phyloP scores from a whole-genome alignment of 1,139 yeast species.

The Arxiozyma heterogenica region DNA sequence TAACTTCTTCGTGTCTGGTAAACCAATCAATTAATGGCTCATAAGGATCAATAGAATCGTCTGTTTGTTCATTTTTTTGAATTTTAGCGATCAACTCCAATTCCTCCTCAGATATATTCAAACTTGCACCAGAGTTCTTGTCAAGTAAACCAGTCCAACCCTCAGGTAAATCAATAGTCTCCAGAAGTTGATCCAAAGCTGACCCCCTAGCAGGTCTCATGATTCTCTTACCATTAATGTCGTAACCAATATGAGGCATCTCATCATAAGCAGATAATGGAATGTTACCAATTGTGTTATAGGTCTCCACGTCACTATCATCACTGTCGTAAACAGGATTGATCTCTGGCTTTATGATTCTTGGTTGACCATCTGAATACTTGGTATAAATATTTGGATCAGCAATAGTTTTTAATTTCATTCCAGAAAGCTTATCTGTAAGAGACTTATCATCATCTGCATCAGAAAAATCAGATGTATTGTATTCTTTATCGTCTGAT shows the following conservation, averaged over 20 bases:
- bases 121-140: slow-evolving; percentile 78
- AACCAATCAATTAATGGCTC: slow-evolving; percentile 96
- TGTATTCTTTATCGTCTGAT: slow-evolving; percentile 27
- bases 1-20: slow-evolving; percentile 72
- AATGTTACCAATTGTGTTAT: slow-evolving; percentile 85
- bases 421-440: slow-evolving; percentile 47
- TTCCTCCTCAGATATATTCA: slow-evolving; percentile 83
- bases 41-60: slow-evolving; percentile 74
- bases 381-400: slow-evolving; percentile 39
- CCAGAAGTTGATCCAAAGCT: slow-evolving; percentile 83
- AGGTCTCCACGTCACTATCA: slow-evolving; percentile 78
- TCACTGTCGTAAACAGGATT: slow-evolving; percentile 89
- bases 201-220: slow-evolving; percentile 98
- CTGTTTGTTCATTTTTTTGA: slow-evolving; percentile 77
- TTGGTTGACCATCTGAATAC: slow-evolving; percentile 71
- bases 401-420: slow-evolving; percentile 43
- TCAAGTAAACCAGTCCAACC: slow-evolving; percentile 98
- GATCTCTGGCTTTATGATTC: slow-evolving; percentile 78
- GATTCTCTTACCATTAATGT: slow-evolving; percentile 92
- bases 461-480: slow-evolving; percentile 26
- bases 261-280: slow-evolving; percentile 92
- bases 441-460: slow-evolving; percentile 43
- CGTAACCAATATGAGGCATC: slow-evolving; percentile 95
- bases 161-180: slow-evolving; percentile 85
- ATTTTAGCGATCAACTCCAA: slow-evolving; percentile 79